Conservation (phyloP, 2,329 filamentous ascomycete genomes). For the Fusarium scirpi region DNA sequence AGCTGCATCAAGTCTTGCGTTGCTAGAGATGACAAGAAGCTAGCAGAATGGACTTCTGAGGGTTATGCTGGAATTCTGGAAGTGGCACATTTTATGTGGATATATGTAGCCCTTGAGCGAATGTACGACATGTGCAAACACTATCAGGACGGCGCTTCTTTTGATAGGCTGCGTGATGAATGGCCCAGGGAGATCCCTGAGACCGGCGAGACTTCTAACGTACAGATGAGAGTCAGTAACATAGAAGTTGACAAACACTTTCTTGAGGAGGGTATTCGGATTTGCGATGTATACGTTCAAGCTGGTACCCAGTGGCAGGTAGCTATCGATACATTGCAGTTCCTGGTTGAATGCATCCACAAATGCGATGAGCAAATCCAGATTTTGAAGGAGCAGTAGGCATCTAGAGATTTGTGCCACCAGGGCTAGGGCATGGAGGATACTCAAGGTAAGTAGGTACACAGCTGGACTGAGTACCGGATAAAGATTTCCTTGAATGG, state of each 20-base stretch:
- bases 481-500: not conserved
- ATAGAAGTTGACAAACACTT: not conserved
- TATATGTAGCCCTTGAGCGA: no score
- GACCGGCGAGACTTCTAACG: not conserved
- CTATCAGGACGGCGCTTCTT: not conserved
- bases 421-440: no score
- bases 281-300: not conserved
- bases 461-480: not conserved
- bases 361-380: not conserved
- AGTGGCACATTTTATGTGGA: not conserved
- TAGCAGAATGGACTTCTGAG: not conserved
- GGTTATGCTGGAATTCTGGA: not conserved
- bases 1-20: not conserved
- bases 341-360: not conserved
- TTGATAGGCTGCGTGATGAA: not conserved
- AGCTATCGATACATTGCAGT: not conserved
- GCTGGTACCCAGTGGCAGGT: not conserved
- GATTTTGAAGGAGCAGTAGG: not conserved
- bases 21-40: not conserved
- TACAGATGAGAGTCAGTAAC: not conserved
- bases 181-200: no score
- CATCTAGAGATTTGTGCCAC: not conserved
- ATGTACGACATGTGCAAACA: no score
- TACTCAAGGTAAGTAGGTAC: not conserved
- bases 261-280: no score